Evolutionary conservation across 164 flowering plant genomes (phyloP), one percentile per base, ranked within the genome.

Genomic region (Magnolia changhungtana): DNA sequence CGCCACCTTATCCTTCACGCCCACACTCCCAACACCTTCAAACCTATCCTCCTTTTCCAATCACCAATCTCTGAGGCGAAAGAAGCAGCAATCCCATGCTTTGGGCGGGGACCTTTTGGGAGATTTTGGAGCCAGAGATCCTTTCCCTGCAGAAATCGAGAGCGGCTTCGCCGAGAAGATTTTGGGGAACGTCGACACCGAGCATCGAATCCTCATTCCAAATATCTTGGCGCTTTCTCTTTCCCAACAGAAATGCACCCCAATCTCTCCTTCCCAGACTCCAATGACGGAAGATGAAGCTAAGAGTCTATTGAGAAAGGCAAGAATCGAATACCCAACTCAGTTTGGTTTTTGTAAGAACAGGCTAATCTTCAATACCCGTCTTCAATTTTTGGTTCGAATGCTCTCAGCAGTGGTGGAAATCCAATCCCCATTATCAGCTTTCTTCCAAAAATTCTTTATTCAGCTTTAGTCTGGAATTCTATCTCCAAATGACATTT

Each of bases 41-140:
- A 66, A 24, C n/a, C 23, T 45, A 0, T 70, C 58, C 8, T 49
- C 7, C 7, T 11, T 70, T 9, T 70, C 21, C 72, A 21, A 8
- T 5, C 18, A 45, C 69, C 18, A 29, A 16, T 23, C 68, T 18
- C 31, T 29, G 18, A 49, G n/a, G n/a, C 55, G n/a, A 8, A 13
- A 21, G 50, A 20, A 7, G 24, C 21, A 31, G 67, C n/a, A 37
- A 65, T 16, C 16, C 67, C 31, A 21, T 67, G 81, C 80, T 37
- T 1, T 18, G 21, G 73, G 76, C 1, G 63, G 55, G 4, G 93
- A 91, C 66, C 5, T 80, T 18, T 69, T 92, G 75, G 97, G 96
- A 2, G 99, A 93, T 73, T 92, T 93, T 73, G 98, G 99, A 0
- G 97, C 94, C 0, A 86, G 99, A 79, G 99, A 96, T 84, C 97